phyloP scores from a whole-genome alignment of 805 yeast genomes.

The Tetrapisispora fleetii region DNA sequence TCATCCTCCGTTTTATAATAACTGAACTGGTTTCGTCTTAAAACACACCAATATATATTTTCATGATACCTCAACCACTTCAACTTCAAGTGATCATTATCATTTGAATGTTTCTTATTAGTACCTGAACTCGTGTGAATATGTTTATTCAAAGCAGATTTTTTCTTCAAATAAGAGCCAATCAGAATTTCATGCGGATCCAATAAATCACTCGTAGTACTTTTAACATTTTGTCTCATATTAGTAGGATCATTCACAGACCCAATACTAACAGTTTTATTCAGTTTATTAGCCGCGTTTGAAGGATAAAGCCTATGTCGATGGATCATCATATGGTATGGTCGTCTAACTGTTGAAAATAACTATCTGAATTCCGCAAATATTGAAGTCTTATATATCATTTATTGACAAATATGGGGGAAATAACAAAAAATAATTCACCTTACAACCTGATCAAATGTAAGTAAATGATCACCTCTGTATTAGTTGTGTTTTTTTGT shows the following conservation, averaged over 20 bases:
- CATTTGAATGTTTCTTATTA: not conserved
- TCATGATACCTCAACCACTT: slow-evolving; percentile 3
- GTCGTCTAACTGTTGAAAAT: no score
- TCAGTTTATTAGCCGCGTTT: not conserved
- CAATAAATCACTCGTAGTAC: not conserved
- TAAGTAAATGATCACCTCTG: no score
- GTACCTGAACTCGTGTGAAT: not conserved
- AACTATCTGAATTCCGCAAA: no score
- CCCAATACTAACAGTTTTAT: not conserved
- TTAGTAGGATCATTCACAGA: not conserved
- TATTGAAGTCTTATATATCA: no score
- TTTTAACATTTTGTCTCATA: not conserved
- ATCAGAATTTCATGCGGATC: slow-evolving; percentile 2
- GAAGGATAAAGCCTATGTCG: not conserved
- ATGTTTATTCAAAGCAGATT: slow-evolving; percentile 2
- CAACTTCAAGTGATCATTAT: not conserved
- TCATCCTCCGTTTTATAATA: slow-evolving; percentile 18
- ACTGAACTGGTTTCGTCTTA: slow-evolving; percentile 16
- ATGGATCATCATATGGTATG: not conserved
- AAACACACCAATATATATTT: slow-evolving; percentile 16
- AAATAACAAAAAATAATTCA: no score
- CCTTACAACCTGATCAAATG: no score
- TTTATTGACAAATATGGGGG: no score
- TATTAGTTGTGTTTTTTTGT: no score
- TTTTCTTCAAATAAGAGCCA: slow-evolving; percentile 4